These are phyloP conservation scores for Lophium mytilinum DNA, from an alignment of 495 filamentous ascomycete genomes.

Conservation along the genomic window DNA sequence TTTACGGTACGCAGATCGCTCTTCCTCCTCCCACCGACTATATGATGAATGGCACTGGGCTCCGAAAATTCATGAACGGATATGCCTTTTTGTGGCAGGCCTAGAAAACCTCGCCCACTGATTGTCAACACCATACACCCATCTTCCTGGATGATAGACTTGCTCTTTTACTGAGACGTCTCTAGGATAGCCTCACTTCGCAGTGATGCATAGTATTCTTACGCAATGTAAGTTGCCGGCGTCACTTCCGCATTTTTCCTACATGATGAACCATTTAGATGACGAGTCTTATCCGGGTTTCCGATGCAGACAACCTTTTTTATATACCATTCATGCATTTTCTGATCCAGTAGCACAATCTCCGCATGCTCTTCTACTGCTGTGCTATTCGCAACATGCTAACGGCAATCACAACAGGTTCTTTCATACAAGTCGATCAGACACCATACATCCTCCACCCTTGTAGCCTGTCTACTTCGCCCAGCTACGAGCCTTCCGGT, in stretches of 20 bases:
- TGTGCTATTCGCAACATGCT: not conserved
- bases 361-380: not conserved
- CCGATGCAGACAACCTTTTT: conserved; percentile 66
- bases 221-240: no score
- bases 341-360: conserved; percentile 39
- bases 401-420: not conserved
- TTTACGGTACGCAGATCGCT: conserved; percentile 7
- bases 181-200: not conserved
- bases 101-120: conserved; percentile 99
- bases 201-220: not conserved
- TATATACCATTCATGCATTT: conserved; percentile 75
- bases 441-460: not conserved
- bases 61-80: conserved; percentile 84
- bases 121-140: conserved; percentile 35
- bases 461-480: no score
- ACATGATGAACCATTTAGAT: conserved; percentile 68
- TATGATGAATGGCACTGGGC: conserved; percentile 99
- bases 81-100: conserved; percentile 95
- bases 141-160: not conserved
- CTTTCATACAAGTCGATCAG: not conserved
- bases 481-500: not conserved
- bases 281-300: conserved; percentile 82
- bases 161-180: not conserved
- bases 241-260: no score
- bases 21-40: conserved; percentile 6